Base-by-base conservation (phyloP, 305 asterid genomes). In the Fraxinus paxiana region DNA sequence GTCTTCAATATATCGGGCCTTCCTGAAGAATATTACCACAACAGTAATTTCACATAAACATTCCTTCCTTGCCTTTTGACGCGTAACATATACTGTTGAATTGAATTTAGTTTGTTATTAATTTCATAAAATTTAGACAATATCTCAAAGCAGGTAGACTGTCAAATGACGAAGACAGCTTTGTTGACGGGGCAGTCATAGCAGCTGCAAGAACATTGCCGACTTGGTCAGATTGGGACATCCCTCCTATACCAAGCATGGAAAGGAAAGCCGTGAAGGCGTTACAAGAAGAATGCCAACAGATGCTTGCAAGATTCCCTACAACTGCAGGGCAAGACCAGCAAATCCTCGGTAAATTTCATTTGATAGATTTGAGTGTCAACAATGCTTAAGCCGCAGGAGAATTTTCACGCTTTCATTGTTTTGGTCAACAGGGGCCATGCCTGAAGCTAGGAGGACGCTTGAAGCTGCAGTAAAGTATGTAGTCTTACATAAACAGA, bases 181-280 rank as follows among this genome's bases (percentile, higher is more conserved):
- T 92, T 77, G 94, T 95, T 78, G 96, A 95, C 85, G 99, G 98
- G 83, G 97, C 98, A 38, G 90, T 95, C 80, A 76, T 95, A 76
- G 98, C 99, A 80, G 98, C 98, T 77, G 97, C 98, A 77, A 90
- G 97, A 90, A 92, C 98, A 38, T 71, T 94, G 79, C 98, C 99
- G 34, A 92, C 96, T 81, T 93, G 98, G 99, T 90, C 98, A 48
- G 94, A 95, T 43, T 89, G 92, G 70, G 98, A 95, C 86, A 83
- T 91, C 84, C 99, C 98, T 84, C 97, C 92, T n/a, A n/a, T 91
- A 80, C 99, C 98, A 78, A 93, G 99, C 81, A n/a, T 79, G 72
- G 99, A 95, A 85, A 88, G 97, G 88, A 91, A 88, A 82, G 99
- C 96, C 70, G 97, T 89, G 83, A 93, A 91, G 85, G 96, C 91